Evolutionary conservation across 768 basidiomycete species (phyloP).

Genomic region (Glaciozyma martinii): DNA sequence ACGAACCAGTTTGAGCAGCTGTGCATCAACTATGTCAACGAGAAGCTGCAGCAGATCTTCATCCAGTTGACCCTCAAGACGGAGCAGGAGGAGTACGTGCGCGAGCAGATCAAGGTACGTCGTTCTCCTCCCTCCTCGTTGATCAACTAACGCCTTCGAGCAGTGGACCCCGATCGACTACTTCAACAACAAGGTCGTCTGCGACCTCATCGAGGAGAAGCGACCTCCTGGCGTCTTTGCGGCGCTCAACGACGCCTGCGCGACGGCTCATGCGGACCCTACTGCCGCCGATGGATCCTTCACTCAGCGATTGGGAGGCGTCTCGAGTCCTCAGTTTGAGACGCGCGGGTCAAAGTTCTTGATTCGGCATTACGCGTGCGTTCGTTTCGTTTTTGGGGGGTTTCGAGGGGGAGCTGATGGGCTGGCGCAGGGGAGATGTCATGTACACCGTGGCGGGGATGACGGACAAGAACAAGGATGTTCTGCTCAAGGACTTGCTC

Average conservation of each 20-base stretch:
- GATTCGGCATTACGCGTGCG: conserved; percentile 77
- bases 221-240: conserved; percentile 96
- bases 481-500: conserved; percentile 84
- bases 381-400: not conserved
- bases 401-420: not conserved
- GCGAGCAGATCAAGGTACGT: conserved; percentile 76
- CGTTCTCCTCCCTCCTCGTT: not conserved
- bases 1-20: conserved; percentile 95
- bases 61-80: conserved; percentile 98
- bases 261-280: conserved; percentile 95
- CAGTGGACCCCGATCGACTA: conserved; percentile 96
- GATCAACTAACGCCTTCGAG: too few species aligned
- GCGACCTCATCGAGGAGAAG: conserved; percentile 93
- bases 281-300: conserved; percentile 94
- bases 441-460: conserved; percentile 95
- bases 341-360: conserved; percentile 87
- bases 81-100: conserved; percentile 97
- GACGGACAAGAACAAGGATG: conserved; percentile 99
- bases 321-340: conserved; percentile 84
- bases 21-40: conserved; percentile 99
- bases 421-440: conserved; percentile 59
- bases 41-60: conserved; percentile 96
- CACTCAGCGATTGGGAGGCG: conserved; percentile 66
- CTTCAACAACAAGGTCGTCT: conserved; percentile 90
- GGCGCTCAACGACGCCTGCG: conserved; percentile 96